phyloP scores from a whole-genome alignment of 345 rosid genomes.

The Populus davidiana region DNA sequence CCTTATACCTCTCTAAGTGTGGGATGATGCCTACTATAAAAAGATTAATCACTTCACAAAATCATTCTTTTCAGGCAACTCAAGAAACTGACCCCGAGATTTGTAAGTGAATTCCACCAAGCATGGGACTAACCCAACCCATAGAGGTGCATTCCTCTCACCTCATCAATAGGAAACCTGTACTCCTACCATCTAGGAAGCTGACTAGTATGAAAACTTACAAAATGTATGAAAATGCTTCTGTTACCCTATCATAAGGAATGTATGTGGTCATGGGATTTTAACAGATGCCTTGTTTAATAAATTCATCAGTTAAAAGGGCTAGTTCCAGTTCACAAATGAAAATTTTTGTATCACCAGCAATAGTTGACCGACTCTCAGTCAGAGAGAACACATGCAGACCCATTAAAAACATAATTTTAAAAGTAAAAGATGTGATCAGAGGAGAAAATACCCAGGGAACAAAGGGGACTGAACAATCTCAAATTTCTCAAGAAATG shows the following conservation, averaged over 20 bases:
- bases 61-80: not conserved
- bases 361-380: not conserved
- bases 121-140: not conserved
- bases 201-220: not conserved
- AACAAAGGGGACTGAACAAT: not conserved
- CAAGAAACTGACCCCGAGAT: not conserved
- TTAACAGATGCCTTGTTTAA: not conserved
- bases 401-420: not conserved
- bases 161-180: not conserved
- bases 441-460: not conserved
- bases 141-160: not conserved
- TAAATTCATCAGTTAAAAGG: not conserved
- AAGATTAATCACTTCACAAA: not conserved
- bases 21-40: not conserved
- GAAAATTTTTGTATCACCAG: not conserved
- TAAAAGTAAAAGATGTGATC: not conserved
- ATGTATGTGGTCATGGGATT: not conserved
- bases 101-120: not conserved
- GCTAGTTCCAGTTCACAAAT: not conserved
- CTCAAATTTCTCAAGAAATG: not conserved
- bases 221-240: not conserved
- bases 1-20: not conserved
- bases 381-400: not conserved
- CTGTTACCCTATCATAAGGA: not conserved
- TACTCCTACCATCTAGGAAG: not conserved